Evolutionary conservation across 2,329 filamentous ascomycete genomes (phyloP), one percentile per base, ranked within the genome.

Genomic region (Hypomyces perniciosus): DNA sequence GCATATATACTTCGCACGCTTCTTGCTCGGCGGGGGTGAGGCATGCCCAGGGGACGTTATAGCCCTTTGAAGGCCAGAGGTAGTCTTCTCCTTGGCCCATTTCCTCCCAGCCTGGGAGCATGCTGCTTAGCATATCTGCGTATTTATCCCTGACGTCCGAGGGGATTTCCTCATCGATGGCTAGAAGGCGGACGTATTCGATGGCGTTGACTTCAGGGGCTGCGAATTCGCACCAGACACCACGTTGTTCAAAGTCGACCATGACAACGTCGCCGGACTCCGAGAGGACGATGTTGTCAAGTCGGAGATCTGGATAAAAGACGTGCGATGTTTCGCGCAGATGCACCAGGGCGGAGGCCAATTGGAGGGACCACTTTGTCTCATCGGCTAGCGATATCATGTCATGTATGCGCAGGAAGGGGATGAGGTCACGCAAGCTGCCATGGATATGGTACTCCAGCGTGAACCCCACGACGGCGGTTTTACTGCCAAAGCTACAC

Each of bases 191-290:
- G 12, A 81, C 59, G 56, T 80, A 81, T 57, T 83, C 79, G 44
- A 83, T 66, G 29, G 75, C 74, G 59, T 81, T 81, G 54, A 83
- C 74, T 59, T 84, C 80, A 0, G 80, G 80, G 1, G 80, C 72
- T 1, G 75, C 76, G 61, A 83, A 83, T 60, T 81, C 77, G 62
- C 76, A 80, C 80, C 80, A 83, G 2, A 82, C 78, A 6, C 80
- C 80, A 31, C 80, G 73, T 62, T 83, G 80, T 63, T 84, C 80
- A 58, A 84, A 81, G 54, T 84, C 80, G 4, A 83, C 72, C 72
- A 84, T 76, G 58, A 83, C 61, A 8, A 74, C 64, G 48, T 81
- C 71, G 20, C 66, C 67, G 1, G 65, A 57, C 26, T 68, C 67
- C 1, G 77, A 75, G 10, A 82, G 63, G 3, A 83, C 74, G 33